phyloP scores from a whole-genome alignment of 1,139 yeast species.

The Candida smagusa region DNA sequence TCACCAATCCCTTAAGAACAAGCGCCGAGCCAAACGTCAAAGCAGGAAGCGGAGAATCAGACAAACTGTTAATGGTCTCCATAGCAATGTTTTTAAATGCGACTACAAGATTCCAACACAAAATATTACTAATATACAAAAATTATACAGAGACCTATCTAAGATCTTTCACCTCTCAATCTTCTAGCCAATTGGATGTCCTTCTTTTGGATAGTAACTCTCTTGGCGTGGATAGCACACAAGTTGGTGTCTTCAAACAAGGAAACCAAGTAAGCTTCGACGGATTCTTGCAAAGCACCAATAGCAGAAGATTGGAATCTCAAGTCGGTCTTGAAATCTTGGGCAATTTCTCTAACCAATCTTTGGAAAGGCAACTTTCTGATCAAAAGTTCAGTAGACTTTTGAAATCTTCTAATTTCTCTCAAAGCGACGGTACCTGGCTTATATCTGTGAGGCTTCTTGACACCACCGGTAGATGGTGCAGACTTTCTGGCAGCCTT shows the following conservation, averaged over 20 bases:
- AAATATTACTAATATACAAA: constrained; percentile 5
- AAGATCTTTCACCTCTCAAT: constrained; percentile 95
- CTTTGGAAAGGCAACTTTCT: constrained; percentile 99
- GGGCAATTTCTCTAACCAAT: constrained; percentile 96
- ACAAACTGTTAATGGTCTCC: constrained; percentile 2
- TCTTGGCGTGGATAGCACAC: constrained; percentile 98
- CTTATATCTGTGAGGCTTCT: constrained; percentile 99
- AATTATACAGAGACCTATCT: constrained; percentile 15
- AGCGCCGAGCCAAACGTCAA: constrained; percentile 17
- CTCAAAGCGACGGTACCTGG: constrained; percentile 99
- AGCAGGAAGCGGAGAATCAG: constrained; percentile 18
- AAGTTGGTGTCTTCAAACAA: constrained; percentile 94
- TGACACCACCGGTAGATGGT: constrained; percentile 97
- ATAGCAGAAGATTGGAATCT: constrained; percentile 98
- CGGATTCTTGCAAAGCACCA: constrained; percentile 98
- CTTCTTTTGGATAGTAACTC: constrained; percentile 99
- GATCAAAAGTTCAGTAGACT: constrained; percentile 93
- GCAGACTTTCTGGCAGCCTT: constrained; percentile 99
- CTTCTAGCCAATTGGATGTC: constrained; percentile 99
- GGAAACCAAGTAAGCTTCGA: constrained; percentile 92
- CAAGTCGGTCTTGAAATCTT: constrained; percentile 96
- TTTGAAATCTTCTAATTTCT: constrained; percentile 99
- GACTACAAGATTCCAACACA: constrained; percentile 5
- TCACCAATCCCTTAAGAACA: constrained; percentile 15
- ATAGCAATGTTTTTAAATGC: background rate